Percentiles rank a stretch among this genome's conserved stretches.
phyloP scores from a whole-genome alignment of 2,329 filamentous ascomycete genomes.

The Sporothrix curviconia region DNA sequence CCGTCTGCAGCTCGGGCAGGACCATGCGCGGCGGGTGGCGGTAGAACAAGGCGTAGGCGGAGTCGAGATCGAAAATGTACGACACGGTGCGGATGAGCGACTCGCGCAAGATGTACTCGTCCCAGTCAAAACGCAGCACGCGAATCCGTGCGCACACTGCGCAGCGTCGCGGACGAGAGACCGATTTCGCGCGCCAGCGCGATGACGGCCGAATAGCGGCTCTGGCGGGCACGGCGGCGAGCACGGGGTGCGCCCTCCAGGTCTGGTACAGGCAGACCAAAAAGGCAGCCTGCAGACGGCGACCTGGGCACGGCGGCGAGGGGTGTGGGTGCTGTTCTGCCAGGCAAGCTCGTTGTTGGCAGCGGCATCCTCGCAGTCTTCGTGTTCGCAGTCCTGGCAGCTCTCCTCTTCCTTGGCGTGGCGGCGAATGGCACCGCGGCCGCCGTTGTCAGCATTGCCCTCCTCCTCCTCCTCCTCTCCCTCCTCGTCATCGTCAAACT shows the following conservation, averaged over 20 bases:
- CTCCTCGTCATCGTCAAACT: background rate
- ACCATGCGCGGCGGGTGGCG: conserved; percentile 3
- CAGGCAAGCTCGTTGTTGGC: background rate
- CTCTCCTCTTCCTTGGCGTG: background rate
- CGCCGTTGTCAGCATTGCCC: background rate
- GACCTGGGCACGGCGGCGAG: background rate
- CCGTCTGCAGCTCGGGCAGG: background rate
- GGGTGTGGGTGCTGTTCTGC: background rate
- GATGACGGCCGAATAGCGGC: background rate
- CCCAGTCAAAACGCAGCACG: background rate
- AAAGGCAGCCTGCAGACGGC: background rate
- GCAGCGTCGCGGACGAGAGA: background rate
- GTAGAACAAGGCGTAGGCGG: conserved; percentile 3
- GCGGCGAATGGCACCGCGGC: background rate
- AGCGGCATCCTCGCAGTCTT: background rate
- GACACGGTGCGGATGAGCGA: background rate
- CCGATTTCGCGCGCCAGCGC: conserved; percentile 2
- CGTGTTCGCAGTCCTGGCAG: background rate
- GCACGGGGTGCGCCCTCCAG: background rate
- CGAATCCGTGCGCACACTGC: background rate
- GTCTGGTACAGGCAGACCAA: conserved; percentile 5
- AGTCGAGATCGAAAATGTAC: background rate
- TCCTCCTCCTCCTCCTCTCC: background rate
- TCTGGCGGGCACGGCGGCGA: background rate
- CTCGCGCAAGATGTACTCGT: conserved; percentile 6